Base-by-base conservation (phyloP, 352 stramenopile species). In the Globisporangium orthogonon region DNA sequence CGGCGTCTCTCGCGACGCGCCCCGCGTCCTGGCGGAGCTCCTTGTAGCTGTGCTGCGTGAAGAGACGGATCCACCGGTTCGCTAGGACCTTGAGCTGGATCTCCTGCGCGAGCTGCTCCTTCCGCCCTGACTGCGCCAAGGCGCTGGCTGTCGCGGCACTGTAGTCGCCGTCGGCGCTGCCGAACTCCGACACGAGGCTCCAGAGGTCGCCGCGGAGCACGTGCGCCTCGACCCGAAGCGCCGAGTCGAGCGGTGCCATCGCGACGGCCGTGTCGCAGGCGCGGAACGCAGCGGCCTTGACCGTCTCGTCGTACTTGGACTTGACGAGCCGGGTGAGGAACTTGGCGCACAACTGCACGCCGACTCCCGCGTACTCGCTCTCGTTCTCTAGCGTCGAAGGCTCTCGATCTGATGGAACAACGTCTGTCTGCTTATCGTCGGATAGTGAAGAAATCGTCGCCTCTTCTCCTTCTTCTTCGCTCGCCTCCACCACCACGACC, bases 31-130 rank as follows among this genome's bases (percentile, higher is more conserved):
- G 64, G 50, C 70, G 66, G 6, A 89, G 52, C 23, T 79, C 56
- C 44, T 81, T 76, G 43, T 73, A 76, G 11, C 50, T 54, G 33
- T 78, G 82, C 23, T 50, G 44, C 37, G 61, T 67, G 46, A 82
- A 89, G 15, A 83, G 37, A 39, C 74, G 60, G 23, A 80, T 75
- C 74, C 76, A 89, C 35, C 54, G 67, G 56, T 87, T 89, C 2
- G 67, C 60, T 1, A 74, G 7, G 4, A 68, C 43, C 57, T 89
- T 87, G 15, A 73, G 35, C 31, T 76, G 51, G 7, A 89, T 30
- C 6, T 67, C 35, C 18, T 70, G 53, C 6, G 52, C 14, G 29
- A 84, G 53, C 37, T 14, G 53, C 37, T 14, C 23, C 17, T 37
- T 0, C 7, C 65, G 18, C 4, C 28, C 52, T 1, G 31, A 23